Percentiles rank a stretch among this genome's conserved stretches.
These are phyloP conservation scores for Axilococcus clingmanii DNA, from an alignment of 139 green algal genomes.

Conservation along the genomic window DNA sequence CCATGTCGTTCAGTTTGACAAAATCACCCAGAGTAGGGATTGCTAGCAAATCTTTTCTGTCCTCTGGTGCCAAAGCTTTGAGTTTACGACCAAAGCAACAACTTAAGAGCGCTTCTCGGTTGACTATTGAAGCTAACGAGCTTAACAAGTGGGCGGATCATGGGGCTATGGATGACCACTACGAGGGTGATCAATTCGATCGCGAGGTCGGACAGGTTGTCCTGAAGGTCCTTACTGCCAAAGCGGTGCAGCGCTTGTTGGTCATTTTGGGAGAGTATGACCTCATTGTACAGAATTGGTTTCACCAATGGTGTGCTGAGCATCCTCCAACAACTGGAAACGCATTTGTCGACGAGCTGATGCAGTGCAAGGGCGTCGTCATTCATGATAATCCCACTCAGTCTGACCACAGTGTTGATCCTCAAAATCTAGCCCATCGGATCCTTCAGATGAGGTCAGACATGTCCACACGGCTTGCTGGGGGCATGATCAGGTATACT, in stretches of 20 bases:
- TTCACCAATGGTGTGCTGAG: constrained; percentile 18
- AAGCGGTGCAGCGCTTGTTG: constrained; percentile 14
- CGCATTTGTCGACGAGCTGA: constrained; percentile 26
- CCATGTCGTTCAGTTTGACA: too few relatives aligned
- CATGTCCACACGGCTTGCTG: constrained; percentile 19
- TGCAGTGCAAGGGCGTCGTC: neutral
- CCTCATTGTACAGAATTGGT: constrained; percentile 19
- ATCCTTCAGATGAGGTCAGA: constrained; percentile 16
- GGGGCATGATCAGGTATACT: constrained; percentile 25
- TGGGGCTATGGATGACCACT: constrained; percentile 4
- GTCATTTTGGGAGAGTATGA: constrained; percentile 23
- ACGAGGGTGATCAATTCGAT: constrained; percentile 14
- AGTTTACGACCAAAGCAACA: too few relatives aligned
- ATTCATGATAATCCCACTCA: constrained; percentile 7
- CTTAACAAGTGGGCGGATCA: constrained; percentile 5
- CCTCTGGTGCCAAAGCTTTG: too few relatives aligned
- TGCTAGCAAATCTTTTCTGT: too few relatives aligned
- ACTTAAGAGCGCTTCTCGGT: neutral
- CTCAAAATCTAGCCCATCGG: constrained; percentile 23
- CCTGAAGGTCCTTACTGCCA: constrained; percentile 18
- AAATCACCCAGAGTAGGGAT: too few relatives aligned
- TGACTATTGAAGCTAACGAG: neutral
- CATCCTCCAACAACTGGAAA: constrained; percentile 21
- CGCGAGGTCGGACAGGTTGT: constrained; percentile 20
- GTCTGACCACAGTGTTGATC: constrained; percentile 18